These are phyloP conservation scores for Penicillium alfredii DNA, from an alignment of 495 filamentous ascomycete genomes.

Conservation along the genomic window DNA sequence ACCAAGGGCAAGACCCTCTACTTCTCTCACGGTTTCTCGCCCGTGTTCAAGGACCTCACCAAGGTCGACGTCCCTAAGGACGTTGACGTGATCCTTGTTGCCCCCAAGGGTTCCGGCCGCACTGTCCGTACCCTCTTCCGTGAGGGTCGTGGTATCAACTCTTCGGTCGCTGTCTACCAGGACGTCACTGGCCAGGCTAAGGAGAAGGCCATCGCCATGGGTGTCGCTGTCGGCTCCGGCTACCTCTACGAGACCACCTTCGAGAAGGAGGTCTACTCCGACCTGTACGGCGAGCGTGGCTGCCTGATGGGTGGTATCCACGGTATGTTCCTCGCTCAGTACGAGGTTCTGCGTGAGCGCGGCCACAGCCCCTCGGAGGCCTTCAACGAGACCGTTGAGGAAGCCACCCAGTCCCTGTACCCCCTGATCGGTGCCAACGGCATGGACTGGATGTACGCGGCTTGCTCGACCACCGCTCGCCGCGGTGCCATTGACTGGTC, in stretches of 20 bases:
- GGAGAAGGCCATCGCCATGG: conserved; percentile 95
- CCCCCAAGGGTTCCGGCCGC: conserved; percentile 97
- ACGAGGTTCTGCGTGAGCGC: conserved; percentile 97
- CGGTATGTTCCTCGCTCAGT: conserved; percentile 99
- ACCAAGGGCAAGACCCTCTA: conserved; percentile 99
- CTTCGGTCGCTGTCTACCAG: conserved; percentile 96
- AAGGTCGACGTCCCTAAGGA: conserved; percentile 93
- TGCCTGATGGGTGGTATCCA: conserved; percentile 99
- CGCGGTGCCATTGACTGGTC: conserved; percentile 99
- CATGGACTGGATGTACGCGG: conserved; percentile 99
- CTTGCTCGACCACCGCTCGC: conserved; percentile 96
- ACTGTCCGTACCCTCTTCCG: conserved; percentile 97
- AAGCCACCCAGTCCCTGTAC: conserved; percentile 96
- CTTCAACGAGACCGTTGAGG: conserved; percentile 99
- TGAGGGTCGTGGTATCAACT: conserved; percentile 98
- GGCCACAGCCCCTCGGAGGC: conserved; percentile 97
- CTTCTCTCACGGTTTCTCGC: conserved; percentile 99
- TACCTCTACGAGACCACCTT: conserved; percentile 99
- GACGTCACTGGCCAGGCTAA: conserved; percentile 96
- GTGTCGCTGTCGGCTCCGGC: conserved; percentile 90
- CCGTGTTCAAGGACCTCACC: conserved; percentile 98
- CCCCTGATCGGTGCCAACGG: conserved; percentile 92
- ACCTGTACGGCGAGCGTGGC: conserved; percentile 98
- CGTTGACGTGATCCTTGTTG: conserved; percentile 98
- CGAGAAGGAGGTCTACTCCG: conserved; percentile 99